phyloP scores from a whole-genome alignment of 1,284 basidiomycete genomes.

The Pseudomicrostroma phylloplanum region DNA sequence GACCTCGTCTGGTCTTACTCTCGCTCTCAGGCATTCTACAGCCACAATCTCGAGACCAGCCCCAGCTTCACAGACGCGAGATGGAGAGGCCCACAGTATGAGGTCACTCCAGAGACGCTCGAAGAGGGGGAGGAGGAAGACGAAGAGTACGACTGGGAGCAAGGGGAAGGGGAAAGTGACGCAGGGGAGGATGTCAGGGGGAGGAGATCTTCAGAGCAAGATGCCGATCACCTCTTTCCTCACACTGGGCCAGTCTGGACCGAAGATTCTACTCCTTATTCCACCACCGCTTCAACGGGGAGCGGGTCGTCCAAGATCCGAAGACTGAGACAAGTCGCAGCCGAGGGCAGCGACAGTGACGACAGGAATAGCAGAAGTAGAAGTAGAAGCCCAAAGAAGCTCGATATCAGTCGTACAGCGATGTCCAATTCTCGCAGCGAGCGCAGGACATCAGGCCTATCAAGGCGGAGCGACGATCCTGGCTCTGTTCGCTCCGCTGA shows the following conservation, averaged over 20 bases:
- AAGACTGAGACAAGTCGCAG: neutral
- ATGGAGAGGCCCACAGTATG: slow-evolving; percentile 43
- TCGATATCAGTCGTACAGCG: slow-evolving; percentile 21
- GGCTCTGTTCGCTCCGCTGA: neutral
- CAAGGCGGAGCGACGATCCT: neutral
- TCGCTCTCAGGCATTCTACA: slow-evolving; percentile 49
- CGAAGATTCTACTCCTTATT: slow-evolving; percentile 11
- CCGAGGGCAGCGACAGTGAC: slow-evolving; percentile 7
- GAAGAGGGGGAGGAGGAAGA: slow-evolving; percentile 30
- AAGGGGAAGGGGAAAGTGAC: neutral
- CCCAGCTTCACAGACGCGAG: slow-evolving; percentile 44
- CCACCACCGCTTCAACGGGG: slow-evolving; percentile 7
- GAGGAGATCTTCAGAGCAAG: neutral
- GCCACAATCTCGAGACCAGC: slow-evolving; percentile 47
- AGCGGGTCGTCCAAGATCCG: neutral
- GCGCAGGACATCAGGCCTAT: neutral
- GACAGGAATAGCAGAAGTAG: slow-evolving; percentile 18
- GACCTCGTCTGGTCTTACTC: slow-evolving; percentile 50
- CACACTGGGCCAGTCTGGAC: neutral
- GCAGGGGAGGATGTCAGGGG: neutral
- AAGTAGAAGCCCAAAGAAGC: slow-evolving; percentile 32
- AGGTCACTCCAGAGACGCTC: slow-evolving; percentile 21
- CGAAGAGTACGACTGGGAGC: slow-evolving; percentile 18
- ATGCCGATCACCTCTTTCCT: slow-evolving; percentile 1
- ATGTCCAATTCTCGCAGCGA: slow-evolving; percentile 12